Percentiles rank a stretch among this genome's conserved stretches.
Evolutionary conservation across 1,284 basidiomycete species (phyloP).

Genomic region (Sanghuangporus sanghuang): DNA sequence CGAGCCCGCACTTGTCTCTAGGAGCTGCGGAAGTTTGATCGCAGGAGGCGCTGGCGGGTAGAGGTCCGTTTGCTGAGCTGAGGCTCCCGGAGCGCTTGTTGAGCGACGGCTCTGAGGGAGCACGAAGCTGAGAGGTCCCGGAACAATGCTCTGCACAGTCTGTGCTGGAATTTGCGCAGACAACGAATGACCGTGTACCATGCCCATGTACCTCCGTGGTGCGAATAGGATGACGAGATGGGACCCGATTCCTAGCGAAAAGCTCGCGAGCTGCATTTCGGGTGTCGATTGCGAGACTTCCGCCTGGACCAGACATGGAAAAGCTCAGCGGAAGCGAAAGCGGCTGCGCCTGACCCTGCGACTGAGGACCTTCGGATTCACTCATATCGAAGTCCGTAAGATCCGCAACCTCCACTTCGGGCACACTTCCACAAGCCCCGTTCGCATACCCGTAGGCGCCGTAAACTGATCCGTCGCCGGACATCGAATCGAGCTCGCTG

Average conservation of each 20-base stretch:
- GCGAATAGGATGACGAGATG: background rate
- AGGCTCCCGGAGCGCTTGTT: slow-evolving; percentile 10
- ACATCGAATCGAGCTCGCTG: slow-evolving; percentile 7
- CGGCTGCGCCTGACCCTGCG: background rate
- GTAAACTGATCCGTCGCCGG: background rate
- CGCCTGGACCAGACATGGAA: background rate
- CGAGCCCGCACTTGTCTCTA: background rate
- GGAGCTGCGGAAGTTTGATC: slow-evolving; percentile 7
- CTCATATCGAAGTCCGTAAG: slow-evolving; percentile 9
- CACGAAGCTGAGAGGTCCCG: slow-evolving; percentile 10
- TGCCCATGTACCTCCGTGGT: slow-evolving; percentile 8
- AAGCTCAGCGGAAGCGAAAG: slow-evolving; percentile 2
- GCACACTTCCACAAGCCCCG: background rate
- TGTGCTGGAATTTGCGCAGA: slow-evolving; percentile 9
- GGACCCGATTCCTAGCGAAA: slow-evolving; percentile 10
- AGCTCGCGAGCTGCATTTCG: slow-evolving; percentile 8
- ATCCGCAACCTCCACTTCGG: slow-evolving; percentile 5
- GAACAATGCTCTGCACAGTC: background rate
- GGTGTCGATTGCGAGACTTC: slow-evolving; percentile 8
- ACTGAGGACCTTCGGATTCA: background rate
- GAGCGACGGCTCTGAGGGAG: slow-evolving; percentile 12
- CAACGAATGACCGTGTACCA: slow-evolving; percentile 6
- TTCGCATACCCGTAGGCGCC: background rate
- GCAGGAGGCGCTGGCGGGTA: background rate
- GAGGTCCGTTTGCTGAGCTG: background rate